Conservation (phyloP, 257 asterid species). For the Solanum ossicruentum region DNA sequence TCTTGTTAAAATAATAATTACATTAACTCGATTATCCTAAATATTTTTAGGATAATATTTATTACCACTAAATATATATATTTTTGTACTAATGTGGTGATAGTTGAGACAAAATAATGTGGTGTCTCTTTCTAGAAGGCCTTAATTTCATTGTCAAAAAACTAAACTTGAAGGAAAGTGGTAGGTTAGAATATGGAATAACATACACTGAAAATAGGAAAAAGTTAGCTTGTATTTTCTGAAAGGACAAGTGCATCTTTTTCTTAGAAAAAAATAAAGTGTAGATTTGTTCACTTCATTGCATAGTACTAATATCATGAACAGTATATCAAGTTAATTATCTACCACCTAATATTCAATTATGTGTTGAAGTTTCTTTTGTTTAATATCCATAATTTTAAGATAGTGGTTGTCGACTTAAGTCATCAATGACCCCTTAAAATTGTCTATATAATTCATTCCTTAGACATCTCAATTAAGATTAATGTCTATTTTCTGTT, state of each 20-base stretch:
- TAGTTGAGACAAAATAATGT: not conserved
- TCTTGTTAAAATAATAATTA: too few species aligned
- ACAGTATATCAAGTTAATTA: not conserved
- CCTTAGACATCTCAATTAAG: too few species aligned
- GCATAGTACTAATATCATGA: not conserved
- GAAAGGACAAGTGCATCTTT: not conserved
- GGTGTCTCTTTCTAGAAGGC: not conserved
- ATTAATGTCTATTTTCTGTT: fast-evolving
- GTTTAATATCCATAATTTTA: too few species aligned
- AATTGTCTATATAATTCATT: too few species aligned
- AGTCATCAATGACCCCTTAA: too few species aligned
- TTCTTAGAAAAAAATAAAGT: not conserved
- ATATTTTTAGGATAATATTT: not conserved
- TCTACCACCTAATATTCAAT: not conserved
- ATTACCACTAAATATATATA: too few species aligned
- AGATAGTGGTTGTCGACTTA: not conserved
- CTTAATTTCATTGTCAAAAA: not conserved
- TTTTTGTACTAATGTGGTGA: not conserved
- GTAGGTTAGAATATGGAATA: not conserved
- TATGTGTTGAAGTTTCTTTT: not conserved
- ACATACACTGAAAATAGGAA: not conserved
- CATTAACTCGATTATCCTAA: too few species aligned
- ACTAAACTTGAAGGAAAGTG: not conserved
- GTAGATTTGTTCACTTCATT: not conserved
- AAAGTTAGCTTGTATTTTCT: not conserved